Evolutionary conservation across 2,329 filamentous ascomycete species (phyloP).

Genomic region (Helminthosporium solani): DNA sequence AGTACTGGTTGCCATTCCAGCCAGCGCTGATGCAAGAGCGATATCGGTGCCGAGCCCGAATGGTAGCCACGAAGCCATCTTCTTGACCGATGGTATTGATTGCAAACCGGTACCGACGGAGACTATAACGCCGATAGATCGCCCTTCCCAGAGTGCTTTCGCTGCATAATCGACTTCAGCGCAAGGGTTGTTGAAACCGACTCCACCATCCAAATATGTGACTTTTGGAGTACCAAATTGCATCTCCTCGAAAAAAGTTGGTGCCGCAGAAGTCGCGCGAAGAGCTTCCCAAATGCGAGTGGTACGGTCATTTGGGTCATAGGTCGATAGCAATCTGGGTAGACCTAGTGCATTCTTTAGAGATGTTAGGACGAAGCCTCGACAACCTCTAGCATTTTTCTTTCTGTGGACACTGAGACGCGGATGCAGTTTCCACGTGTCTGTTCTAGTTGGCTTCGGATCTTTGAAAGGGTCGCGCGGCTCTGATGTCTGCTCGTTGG

Average conservation of each 20-base stretch:
- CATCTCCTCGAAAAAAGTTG: slow-evolving; percentile 55
- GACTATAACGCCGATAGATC: slow-evolving; percentile 43
- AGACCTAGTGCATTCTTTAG: slow-evolving; percentile 43
- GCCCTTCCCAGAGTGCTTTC: slow-evolving; percentile 42
- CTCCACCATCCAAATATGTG: slow-evolving; percentile 52
- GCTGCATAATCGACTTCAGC: slow-evolving; percentile 52
- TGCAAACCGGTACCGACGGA: slow-evolving; percentile 43
- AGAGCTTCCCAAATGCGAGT: slow-evolving; percentile 53
- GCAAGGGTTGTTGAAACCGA: slow-evolving; percentile 55
- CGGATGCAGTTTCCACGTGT: slow-evolving; percentile 39
- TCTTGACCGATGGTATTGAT: slow-evolving; percentile 41
- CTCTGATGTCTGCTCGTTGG: slow-evolving; percentile 11
- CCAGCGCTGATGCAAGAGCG: slow-evolving; percentile 38
- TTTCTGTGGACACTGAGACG: slow-evolving; percentile 38
- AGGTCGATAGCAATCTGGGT: slow-evolving; percentile 40
- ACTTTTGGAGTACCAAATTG: slow-evolving; percentile 50
- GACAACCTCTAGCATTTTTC: slow-evolving; percentile 35
- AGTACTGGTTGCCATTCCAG: slow-evolving; percentile 42
- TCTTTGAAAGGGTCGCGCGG: slow-evolving; percentile 19
- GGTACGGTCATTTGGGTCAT: slow-evolving; percentile 42
- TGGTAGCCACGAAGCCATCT: slow-evolving; percentile 41
- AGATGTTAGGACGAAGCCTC: slow-evolving; percentile 42
- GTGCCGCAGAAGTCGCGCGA: slow-evolving; percentile 53
- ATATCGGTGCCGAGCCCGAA: slow-evolving; percentile 44
- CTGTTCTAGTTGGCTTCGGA: slow-evolving; percentile 13